A percentile compares a stretch with the other conserved stretches of the same genome.
These are phyloP conservation scores for Pleurotus cornucopiae DNA, from an alignment of 768 basidiomycete genomes.

Conservation along the genomic window DNA sequence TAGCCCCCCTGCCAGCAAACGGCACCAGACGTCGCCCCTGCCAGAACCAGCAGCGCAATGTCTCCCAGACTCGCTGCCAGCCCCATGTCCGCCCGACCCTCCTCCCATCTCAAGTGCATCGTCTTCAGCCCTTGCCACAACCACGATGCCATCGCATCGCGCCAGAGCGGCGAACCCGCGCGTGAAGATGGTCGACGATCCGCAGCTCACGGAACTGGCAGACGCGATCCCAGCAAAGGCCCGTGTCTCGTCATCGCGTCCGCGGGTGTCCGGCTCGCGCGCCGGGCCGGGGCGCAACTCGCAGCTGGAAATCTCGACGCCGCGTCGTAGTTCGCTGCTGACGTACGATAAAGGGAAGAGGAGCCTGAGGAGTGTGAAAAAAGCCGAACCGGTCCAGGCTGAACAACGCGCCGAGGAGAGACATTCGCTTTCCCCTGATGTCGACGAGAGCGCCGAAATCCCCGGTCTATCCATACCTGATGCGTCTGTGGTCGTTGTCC, in stretches of 20 bases:
- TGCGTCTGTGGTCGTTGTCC: conserved; percentile 9
- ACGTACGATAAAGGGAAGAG: conserved; percentile 48
- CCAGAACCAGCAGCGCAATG: too few species aligned
- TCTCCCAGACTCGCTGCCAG: too few species aligned
- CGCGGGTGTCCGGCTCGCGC: conserved; percentile 18
- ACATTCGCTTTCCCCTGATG: too few species aligned
- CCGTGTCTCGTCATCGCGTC: conserved; percentile 18
- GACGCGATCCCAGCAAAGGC: conserved; percentile 48
- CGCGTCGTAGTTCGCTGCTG: conserved; percentile 48
- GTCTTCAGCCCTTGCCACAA: too few species aligned
- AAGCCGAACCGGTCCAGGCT: too few species aligned
- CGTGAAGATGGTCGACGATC: conserved; percentile 49
- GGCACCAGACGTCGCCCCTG: neutral
- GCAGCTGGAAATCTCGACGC: conserved; percentile 27
- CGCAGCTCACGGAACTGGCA: conserved; percentile 23
- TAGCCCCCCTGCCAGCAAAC: neutral
- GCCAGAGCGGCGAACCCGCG: conserved; percentile 47
- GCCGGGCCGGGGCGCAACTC: conserved; percentile 54
- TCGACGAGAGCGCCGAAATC: neutral
- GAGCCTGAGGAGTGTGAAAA: too few species aligned
- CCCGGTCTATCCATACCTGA: neutral
- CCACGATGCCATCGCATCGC: conserved; percentile 36
- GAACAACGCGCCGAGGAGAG: too few species aligned
- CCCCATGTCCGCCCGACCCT: too few species aligned
- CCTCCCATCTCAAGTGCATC: too few species aligned